Percentiles rank a stretch among this genome's conserved stretches.
phyloP scores from a whole-genome alignment of 2,329 filamentous ascomycete species.

The Talaromyces sp. region DNA sequence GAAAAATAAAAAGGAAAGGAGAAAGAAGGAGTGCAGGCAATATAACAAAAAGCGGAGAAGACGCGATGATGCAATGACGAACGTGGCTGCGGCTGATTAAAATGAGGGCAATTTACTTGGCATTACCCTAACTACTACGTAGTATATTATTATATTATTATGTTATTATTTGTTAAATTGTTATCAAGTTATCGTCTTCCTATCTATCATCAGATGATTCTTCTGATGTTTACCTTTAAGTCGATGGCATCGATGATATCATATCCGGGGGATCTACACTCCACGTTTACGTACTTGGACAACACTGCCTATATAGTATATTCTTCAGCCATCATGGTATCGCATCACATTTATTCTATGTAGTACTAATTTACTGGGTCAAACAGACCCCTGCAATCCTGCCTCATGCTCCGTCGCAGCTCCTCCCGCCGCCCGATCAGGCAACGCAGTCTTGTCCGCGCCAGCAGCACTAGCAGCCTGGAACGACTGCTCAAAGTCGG shows the following conservation, averaged over 20 bases:
- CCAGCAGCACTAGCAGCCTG: conserved; percentile 47
- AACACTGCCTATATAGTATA: too few relatives aligned
- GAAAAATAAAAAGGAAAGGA: background rate
- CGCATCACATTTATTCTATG: too few relatives aligned
- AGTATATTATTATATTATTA: too few relatives aligned
- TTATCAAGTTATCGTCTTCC: too few relatives aligned
- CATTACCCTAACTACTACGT: background rate
- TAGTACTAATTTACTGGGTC: background rate
- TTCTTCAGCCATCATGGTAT: too few relatives aligned
- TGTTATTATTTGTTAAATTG: background rate
- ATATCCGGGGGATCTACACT: background rate
- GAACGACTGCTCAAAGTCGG: conserved; percentile 91
- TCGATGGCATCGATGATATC: background rate
- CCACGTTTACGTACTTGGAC: background rate
- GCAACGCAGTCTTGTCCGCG: conserved; percentile 20
- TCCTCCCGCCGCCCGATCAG: conserved; percentile 9
- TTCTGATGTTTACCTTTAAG: background rate
- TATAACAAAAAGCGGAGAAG: background rate
- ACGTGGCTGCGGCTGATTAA: conserved; percentile 8
- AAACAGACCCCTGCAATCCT: conserved; percentile 18
- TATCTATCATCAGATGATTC: background rate
- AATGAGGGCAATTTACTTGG: background rate
- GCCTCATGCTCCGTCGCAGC: conserved; percentile 8
- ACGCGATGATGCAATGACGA: conserved; percentile 7
- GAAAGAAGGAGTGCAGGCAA: background rate